Evolutionary conservation across 495 filamentous ascomycete genomes (phyloP), one percentile per base, ranked within the genome.

Genomic region (Symbiotaphrina buchneri): DNA sequence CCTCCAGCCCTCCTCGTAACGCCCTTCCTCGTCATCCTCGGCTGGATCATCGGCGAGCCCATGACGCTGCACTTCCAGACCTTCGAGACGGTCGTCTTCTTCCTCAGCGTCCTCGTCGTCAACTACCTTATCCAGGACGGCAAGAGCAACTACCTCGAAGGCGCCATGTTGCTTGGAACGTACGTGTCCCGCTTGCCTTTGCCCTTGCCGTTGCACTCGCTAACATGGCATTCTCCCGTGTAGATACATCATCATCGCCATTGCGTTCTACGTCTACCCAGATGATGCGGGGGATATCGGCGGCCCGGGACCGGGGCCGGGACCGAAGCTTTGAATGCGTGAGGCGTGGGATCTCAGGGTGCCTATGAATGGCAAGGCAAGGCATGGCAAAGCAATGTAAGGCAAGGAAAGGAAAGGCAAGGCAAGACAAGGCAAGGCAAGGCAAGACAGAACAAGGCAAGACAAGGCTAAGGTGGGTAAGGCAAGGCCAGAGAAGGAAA

Each of bases 61-160:
- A 53, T 59, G 55, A 42, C 47, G 3, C 38, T 58, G 1, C 39
- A 42, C 18, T 53, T 56, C 26, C 41, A 47, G 11, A 40, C 38
- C 2, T 57, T 57, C 28, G 43, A 57, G 37, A 53, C 41, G 0
- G 44, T 46, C 6, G 45, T 51, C 1, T 41, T 56, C 23, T 48
- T 52, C 36, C 32, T 56, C 11, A 38, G 43, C 2, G 40, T 45
- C 0, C 39, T 52, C n/a, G 39, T 55, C 13, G 46, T 84, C 7
- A 75, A 78, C 5, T 80, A 81, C 40, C 80, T 83, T 47, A 47
- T 84, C 26, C 58, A 76, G 11, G 77, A 84, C 48, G 67, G 74
- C 36, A 80, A 79, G 52, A 71, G 62, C 18, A 83, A 83, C 39
- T 87, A 79, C 37, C 54, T 87, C 6, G 78, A 87, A 49, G 79